Conservation (phyloP, 2,329 filamentous ascomycete species). For the Leptographium lundbergii region DNA sequence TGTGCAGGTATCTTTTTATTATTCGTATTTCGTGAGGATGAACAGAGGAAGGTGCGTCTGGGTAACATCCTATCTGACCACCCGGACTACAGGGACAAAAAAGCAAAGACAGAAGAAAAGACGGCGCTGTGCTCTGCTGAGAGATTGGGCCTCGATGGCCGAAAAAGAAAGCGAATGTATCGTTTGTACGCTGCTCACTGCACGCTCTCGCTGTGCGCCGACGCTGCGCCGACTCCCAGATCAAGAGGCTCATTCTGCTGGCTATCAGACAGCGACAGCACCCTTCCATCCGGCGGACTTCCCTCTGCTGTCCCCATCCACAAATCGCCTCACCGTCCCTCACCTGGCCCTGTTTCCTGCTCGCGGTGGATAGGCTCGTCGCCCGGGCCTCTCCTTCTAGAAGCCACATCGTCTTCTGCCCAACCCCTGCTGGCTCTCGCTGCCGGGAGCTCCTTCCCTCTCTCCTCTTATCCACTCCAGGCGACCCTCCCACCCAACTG, state of each 20-base stretch:
- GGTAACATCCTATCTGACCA: background rate
- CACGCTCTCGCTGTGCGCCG: too few species aligned
- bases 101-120: background rate
- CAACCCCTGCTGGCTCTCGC: background rate
- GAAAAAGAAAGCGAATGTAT: too few species aligned
- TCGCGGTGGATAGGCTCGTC: background rate
- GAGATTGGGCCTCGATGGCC: too few species aligned
- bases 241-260: too few species aligned
- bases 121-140: too few species aligned
- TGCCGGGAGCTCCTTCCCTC: background rate
- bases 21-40: background rate
- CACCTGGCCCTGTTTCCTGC: background rate
- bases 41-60: background rate
- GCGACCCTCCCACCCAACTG: background rate
- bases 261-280: too few species aligned
- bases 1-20: background rate
- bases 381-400: constrained; percentile 1
- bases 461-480: background rate
- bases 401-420: constrained; percentile 4
- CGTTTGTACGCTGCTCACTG: too few species aligned
- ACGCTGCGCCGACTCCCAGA: too few species aligned
- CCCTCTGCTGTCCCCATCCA: too few species aligned
- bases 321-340: background rate
- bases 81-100: background rate
- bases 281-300: too few species aligned